phyloP scores from a whole-genome alignment of 1,139 yeast species.

The Blastobotrys illinoisensis region DNA sequence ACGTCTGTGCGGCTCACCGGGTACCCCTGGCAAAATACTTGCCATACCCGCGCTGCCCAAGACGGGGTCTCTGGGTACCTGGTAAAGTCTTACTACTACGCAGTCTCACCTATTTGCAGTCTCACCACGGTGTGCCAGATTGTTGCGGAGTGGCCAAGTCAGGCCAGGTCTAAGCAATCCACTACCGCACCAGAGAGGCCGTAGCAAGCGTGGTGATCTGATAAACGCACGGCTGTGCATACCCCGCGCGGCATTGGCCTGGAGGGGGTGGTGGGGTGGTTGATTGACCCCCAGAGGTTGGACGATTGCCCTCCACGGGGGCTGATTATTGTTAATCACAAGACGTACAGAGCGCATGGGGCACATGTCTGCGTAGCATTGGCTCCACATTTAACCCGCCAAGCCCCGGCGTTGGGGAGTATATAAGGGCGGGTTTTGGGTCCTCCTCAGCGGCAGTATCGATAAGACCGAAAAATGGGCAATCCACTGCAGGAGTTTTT shows the following conservation, averaged over 20 bases:
- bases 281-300: neutral
- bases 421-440: neutral
- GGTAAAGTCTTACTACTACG: neutral
- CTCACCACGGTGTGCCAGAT: too few species aligned
- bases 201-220: neutral
- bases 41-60: too few species aligned
- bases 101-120: too few species aligned
- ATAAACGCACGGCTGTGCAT: neutral
- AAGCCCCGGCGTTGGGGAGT: neutral
- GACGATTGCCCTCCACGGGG: neutral
- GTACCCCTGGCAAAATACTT: too few species aligned
- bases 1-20: neutral
- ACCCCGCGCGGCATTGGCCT: neutral
- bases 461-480: neutral
- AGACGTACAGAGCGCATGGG: neutral
- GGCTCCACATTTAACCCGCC: neutral
- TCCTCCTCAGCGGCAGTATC: neutral
- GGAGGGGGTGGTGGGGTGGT: neutral
- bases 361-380: neutral
- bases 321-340: neutral
- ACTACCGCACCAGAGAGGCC: neutral
- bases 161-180: too few species aligned
- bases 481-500: slow-evolving; percentile 1
- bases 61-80: too few species aligned
- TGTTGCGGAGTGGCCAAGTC: too few species aligned